Evolutionary conservation across 306 rosid genomes (phyloP).

Genomic region (Glycyrrhiza uralensis): DNA sequence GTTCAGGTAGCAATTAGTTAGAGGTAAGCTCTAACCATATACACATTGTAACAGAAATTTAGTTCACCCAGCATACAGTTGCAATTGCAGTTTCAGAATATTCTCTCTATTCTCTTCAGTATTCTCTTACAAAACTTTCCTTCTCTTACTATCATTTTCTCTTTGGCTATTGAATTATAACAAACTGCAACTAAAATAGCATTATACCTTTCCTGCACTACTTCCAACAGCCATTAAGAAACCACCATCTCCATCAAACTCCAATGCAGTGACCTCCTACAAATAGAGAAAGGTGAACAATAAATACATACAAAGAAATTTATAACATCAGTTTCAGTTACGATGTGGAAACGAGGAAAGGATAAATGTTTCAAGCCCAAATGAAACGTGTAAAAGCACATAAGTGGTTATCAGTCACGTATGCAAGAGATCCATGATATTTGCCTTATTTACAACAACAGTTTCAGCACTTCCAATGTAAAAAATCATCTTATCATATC

Average conservation of each 20-base stretch:
- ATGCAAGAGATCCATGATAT: background rate
- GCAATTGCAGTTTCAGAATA: background rate
- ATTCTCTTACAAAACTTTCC: background rate
- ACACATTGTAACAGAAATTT: background rate
- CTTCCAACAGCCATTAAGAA: conserved; percentile 92
- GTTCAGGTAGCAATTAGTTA: background rate
- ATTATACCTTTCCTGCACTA: conserved; percentile 84
- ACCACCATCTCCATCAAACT: conserved; percentile 74
- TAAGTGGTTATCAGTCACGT: background rate
- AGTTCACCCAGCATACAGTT: background rate
- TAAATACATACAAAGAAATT: background rate
- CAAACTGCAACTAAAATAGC: background rate
- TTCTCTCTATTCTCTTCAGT: background rate
- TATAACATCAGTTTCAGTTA: background rate
- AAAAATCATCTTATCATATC: background rate
- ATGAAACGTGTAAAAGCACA: conserved; percentile 1
- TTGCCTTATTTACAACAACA: background rate
- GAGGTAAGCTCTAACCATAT: too few species aligned
- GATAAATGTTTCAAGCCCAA: conserved; percentile 7
- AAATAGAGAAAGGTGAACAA: conserved; percentile 27
- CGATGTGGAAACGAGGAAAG: background rate
- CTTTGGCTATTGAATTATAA: conserved; percentile 5
- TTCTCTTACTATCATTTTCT: background rate
- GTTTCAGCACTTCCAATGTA: background rate
- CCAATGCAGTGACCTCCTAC: conserved; percentile 91